Percentiles rank a stretch among this genome's conserved stretches.
Evolutionary conservation across 345 rosid genomes (phyloP).

Genomic region (Eucalyptus lansdowneana): DNA sequence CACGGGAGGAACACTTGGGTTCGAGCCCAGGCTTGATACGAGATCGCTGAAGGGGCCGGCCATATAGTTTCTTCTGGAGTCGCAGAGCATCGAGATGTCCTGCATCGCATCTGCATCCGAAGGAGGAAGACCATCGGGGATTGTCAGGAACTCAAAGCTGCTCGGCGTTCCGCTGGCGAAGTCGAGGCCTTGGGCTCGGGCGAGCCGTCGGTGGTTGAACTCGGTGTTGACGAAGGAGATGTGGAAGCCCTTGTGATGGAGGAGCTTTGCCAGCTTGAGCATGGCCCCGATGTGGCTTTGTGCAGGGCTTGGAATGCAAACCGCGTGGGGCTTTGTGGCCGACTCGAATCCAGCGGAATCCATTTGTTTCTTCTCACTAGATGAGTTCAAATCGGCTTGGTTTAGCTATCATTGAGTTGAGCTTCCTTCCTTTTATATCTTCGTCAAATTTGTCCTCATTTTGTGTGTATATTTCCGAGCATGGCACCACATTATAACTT

Average conservation of each 20-base stretch:
- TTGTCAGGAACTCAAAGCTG: background rate
- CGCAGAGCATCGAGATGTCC: background rate
- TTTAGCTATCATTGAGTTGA: too few species aligned
- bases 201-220: too few species aligned
- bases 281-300: constrained; percentile 7
- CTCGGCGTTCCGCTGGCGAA: background rate
- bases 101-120: background rate
- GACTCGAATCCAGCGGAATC: background rate
- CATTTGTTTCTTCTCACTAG: background rate
- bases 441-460: background rate
- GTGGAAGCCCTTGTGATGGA: too few species aligned
- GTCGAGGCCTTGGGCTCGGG: background rate
- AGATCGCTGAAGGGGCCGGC: background rate
- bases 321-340: background rate
- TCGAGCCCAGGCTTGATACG: background rate
- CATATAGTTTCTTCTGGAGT: background rate
- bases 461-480: too few species aligned
- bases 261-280: background rate
- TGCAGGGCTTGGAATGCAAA: background rate
- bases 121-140: background rate
- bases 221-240: too few species aligned
- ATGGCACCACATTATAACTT: too few species aligned
- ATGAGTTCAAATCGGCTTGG: background rate
- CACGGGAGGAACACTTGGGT: background rate
- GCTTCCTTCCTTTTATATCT: background rate